Evolutionary conservation across 805 yeast genomes (phyloP).

Genomic region (Ogataea populi-albae): DNA sequence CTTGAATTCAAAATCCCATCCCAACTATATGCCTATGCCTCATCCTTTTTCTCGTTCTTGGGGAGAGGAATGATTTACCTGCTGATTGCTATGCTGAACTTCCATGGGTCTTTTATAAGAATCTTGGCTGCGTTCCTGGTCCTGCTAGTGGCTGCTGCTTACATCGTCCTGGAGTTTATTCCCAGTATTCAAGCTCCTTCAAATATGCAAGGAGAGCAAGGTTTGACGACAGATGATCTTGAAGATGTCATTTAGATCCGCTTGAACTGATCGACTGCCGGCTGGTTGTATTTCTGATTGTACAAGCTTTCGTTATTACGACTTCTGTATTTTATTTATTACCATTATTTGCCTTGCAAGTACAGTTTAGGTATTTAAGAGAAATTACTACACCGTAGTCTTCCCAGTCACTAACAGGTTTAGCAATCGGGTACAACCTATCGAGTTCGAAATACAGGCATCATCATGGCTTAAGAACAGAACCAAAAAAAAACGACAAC

Average conservation of each 20-base stretch:
- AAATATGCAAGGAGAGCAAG: conserved; percentile 63
- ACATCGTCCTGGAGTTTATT: conserved; percentile 61
- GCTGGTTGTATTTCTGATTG: neutral
- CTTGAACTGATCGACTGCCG: neutral
- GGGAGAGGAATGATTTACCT: conserved; percentile 69
- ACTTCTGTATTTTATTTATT: no score
- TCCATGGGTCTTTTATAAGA: conserved; percentile 52
- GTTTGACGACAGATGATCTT: conserved; percentile 31
- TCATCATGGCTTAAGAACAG: neutral
- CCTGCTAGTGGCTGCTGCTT: conserved; percentile 59
- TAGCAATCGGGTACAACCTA: no score
- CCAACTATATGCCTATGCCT: conserved; percentile 61
- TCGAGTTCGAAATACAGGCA: no score
- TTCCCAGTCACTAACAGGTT: no score
- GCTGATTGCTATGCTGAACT: conserved; percentile 45
- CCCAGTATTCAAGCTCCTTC: conserved; percentile 79
- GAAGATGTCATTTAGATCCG: conserved; percentile 32
- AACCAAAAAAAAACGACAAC: conserved; percentile 39
- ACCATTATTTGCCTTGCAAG: no score
- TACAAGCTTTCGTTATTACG: no score
- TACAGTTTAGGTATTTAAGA: no score
- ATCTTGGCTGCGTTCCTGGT: conserved; percentile 56
- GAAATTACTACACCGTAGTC: no score
- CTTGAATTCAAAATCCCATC: conserved; percentile 50
- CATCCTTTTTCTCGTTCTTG: conserved; percentile 66